Evolutionary conservation across 129 eudicot genomes (phyloP).

Genomic region (Tagetes erecta): DNA sequence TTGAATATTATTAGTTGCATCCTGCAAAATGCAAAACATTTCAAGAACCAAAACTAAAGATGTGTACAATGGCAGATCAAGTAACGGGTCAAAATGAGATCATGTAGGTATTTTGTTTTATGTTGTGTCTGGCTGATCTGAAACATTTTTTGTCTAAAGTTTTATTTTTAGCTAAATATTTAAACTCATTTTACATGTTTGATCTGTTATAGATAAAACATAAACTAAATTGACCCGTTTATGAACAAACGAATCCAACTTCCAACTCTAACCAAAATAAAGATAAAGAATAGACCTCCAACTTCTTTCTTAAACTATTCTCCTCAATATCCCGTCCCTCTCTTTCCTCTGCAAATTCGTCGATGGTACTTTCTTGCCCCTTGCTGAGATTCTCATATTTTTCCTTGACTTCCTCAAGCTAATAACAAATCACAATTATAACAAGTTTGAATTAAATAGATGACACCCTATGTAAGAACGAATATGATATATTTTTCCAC

Average conservation of each 20-base stretch:
- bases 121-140: not conserved
- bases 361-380: conserved; percentile 73
- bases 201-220: not conserved
- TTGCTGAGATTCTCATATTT: conserved; percentile 45
- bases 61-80: no score
- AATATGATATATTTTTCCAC: not conserved
- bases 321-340: conserved; percentile 69
- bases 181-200: not conserved
- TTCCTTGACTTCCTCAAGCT: conserved; percentile 52
- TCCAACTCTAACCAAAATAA: not conserved
- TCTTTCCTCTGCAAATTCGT: conserved; percentile 76
- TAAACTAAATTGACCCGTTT: conserved; percentile 1
- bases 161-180: not conserved
- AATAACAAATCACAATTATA: conserved; percentile 7
- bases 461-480: not conserved
- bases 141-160: not conserved
- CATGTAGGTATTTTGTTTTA: not conserved
- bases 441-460: not conserved
- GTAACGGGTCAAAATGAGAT: not conserved
- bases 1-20: conserved; percentile 56
- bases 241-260: not conserved
- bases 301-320: conserved; percentile 54
- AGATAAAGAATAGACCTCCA: conserved; percentile 51
- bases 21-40: conserved; percentile 38
- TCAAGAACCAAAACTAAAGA: not conserved